Base-by-base conservation (phyloP, 768 basidiomycete genomes). In the Gloeophyllum trabeum region DNA sequence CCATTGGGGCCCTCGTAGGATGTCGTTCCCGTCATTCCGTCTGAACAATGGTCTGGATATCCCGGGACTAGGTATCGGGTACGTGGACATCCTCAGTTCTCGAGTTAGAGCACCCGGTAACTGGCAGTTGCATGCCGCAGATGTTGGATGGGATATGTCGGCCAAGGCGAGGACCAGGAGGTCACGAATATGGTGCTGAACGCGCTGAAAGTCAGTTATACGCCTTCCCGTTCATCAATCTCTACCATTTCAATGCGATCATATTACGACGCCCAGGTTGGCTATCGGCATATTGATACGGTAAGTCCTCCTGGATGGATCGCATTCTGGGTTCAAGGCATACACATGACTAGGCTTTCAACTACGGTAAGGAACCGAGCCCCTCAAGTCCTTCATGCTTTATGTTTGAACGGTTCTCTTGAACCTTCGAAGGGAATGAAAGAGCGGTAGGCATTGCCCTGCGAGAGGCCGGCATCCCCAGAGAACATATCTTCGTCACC, bases 281-380 rank as follows among this genome's bases (percentile, higher is more conserved):
- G 36, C 10, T 37, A 37, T 21, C 36, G 36, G 20, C 36, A 37
- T 21, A 21, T 37, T 21, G 36, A 37, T 37, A 37, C 36, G 36
- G 36, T 37, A 10, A 10, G 36, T 37, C 28, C 16, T n/a, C 28
- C 16, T 37, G 10, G 36, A n/a, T n/a, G n/a, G n/a, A n/a, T n/a
- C n/a, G n/a, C n/a, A n/a, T n/a, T n/a, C n/a, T n/a, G n/a, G n/a
- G n/a, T n/a, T n/a, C n/a, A n/a, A n/a, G n/a, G n/a, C n/a, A n/a
- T n/a, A n/a, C n/a, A n/a, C n/a, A n/a, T n/a, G n/a, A 32, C 7
- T 37, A 37, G 36, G 36, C 36, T 12, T 10, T 21, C 7, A 37
- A 37, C 20, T 37, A 37, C 20, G 36, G 36, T 30, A 30, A 30
- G 28, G 10, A 30, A 30, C 28, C 20, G 10, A 37, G 36, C 36